phyloP scores from a whole-genome alignment of 1,284 basidiomycete species.

The Cryptococcus sp. region DNA sequence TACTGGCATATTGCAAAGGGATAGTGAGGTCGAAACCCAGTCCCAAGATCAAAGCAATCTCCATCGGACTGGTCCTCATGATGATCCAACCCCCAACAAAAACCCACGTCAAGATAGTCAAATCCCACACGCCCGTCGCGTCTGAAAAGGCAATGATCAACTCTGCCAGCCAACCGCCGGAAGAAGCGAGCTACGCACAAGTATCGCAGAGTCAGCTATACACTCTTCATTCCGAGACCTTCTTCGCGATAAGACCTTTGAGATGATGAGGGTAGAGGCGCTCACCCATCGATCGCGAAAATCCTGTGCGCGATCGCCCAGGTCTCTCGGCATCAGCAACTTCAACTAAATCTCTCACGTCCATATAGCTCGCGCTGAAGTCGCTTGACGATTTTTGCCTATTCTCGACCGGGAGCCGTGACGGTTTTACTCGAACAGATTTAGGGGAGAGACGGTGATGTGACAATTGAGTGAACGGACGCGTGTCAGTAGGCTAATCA shows the following conservation, averaged over 20 bases:
- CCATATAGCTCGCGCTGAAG: no score
- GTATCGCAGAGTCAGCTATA: not conserved
- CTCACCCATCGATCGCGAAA: conserved; percentile 20
- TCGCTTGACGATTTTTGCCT: no score
- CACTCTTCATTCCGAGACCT: not conserved
- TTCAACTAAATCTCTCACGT: not conserved
- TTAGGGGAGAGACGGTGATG: no score
- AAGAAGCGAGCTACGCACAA: conserved; percentile 28
- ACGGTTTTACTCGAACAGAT: no score
- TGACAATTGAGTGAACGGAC: no score
- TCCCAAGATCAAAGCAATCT: conserved; percentile 29
- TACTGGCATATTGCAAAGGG: conserved; percentile 34
- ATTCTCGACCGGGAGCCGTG: no score
- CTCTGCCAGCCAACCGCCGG: conserved; percentile 37
- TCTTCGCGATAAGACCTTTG: not conserved
- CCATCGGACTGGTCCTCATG: conserved; percentile 25
- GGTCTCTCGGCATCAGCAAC: conserved; percentile 13
- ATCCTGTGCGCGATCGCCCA: conserved; percentile 17
- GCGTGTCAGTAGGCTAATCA: no score
- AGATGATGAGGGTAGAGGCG: not conserved
- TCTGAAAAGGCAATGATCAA: conserved; percentile 22
- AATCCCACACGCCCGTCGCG: conserved; percentile 28
- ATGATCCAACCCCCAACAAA: conserved; percentile 32
- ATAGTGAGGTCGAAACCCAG: conserved; percentile 30
- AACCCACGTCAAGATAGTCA: conserved; percentile 22